Base-by-base conservation (phyloP, 208 protist species). In the Acanthamoeba royreba region DNA sequence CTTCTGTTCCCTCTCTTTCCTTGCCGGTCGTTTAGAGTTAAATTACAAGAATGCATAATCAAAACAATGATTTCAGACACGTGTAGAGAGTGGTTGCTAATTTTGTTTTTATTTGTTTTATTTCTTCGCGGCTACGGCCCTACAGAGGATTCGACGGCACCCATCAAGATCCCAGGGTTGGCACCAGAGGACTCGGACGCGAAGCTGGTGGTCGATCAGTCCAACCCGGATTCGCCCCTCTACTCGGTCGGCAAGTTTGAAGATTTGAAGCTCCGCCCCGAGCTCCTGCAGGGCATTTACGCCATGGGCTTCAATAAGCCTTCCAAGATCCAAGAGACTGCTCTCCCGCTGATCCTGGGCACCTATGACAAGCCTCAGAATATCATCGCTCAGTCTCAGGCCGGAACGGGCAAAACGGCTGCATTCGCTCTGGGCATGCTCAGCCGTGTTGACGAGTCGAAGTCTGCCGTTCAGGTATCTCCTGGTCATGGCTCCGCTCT, bases 391-490 rank as follows among this genome's bases (percentile, higher is more conserved):
- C 96, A 98, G 85, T 94, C 96, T 33, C 97, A 97, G 86, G 95
- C 96, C 35, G 97, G 97, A 86, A 97, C 97, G 7, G 96, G 97
- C 72, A 98, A 98, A 93, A 98, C 97, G 19, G 97, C 96, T 4
- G 96, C 97, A 19, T 97, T 98, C 42, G 88, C 92, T 25, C 74
- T 98, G 1, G 95, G 95, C 69, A 96, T 97, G 93, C 94, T 98
- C 40, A 94, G 92, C 83, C 47, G 81, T 31, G 55, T 96, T 5
- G 94, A 96, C 58, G 22, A 40, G 9, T 55, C n/a, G 4, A 94
- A 96, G n/a, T n/a, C 63, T 7, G 42, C 88, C 33, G 58, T 88
- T 13, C 94, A 95, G 66, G 92, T 93, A 52, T 47, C 35, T 28
- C 72, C 40, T 1, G 25, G n/a, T 85, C 33, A 42, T 85, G 72